phyloP scores from a whole-genome alignment of 139 green algal species.

The Eudorina sp. region DNA sequence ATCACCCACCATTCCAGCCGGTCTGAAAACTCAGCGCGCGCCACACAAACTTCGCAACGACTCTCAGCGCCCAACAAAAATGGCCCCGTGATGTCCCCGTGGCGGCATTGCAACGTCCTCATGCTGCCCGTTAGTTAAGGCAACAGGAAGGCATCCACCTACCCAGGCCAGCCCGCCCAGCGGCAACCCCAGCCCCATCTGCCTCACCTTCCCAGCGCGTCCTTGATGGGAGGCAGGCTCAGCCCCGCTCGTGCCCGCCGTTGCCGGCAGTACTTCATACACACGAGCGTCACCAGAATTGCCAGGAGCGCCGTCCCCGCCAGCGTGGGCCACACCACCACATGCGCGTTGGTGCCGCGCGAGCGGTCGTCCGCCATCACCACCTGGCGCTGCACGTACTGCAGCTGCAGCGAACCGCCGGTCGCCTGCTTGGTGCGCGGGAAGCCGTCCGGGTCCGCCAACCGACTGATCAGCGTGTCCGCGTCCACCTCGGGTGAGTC shows the following conservation, averaged over 20 bases:
- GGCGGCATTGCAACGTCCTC: too few relatives aligned
- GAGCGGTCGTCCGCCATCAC: neutral
- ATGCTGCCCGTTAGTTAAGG: too few relatives aligned
- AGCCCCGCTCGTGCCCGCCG: neutral
- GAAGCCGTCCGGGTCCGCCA: constrained; percentile 31
- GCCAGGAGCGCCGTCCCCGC: constrained; percentile 10
- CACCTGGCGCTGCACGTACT: constrained; percentile 13
- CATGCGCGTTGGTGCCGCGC: neutral
- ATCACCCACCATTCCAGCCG: too few relatives aligned
- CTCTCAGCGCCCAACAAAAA: too few relatives aligned
- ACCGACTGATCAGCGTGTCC: constrained; percentile 27
- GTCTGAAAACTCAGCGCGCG: too few relatives aligned
- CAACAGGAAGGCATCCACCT: too few relatives aligned
- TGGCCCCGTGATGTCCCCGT: too few relatives aligned
- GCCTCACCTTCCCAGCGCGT: constrained; percentile 4
- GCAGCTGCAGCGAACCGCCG: constrained; percentile 23
- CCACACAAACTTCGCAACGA: too few relatives aligned
- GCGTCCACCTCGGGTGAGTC: constrained; percentile 32
- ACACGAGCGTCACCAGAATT: neutral
- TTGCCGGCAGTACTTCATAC: neutral
- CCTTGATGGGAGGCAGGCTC: constrained; percentile 18
- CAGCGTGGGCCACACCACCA: constrained; percentile 42
- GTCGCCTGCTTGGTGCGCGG: constrained; percentile 44
- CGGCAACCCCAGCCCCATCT: too few relatives aligned
- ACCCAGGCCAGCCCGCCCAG: too few relatives aligned